Evolutionary conservation across 352 stramenopile genomes (phyloP), one percentile per base, ranked within the genome.

Genomic region (Nothophytophthora sp.): DNA sequence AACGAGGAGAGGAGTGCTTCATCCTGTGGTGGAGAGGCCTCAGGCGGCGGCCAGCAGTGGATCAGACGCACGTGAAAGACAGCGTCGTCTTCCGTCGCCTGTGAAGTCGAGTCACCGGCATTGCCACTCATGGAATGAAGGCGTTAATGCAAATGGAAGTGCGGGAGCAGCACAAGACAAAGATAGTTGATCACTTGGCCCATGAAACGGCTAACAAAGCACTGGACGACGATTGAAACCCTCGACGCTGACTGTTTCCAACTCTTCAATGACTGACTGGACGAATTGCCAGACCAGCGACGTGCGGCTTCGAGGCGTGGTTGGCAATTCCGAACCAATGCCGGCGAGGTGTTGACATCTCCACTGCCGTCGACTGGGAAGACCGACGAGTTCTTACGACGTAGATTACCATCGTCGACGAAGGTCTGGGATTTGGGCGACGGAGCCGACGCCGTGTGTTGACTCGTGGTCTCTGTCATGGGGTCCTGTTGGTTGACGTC

Each of bases 31-130:
- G 18, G 15, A 20, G 38, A 40, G 20, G 35, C 38, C 15, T 15
- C 18, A 6, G 20, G 24, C 4, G 59, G 45, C 10, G 53, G 19
- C 72, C 72, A 80, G 11, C 27, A 23, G 20, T 70, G 63, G 23
- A 71, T 63, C 24, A 77, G 42, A 19, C 72, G 55, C 5, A 80
- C 62, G 9, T 80, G 68, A 24, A 77, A 80, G 16, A 56, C 30
- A 20, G 60, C 59, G 41, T 79, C 57, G 20, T 23, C 23, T 19
- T 65, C 52, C n/a, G 23, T 24, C 16, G 44, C 47, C 11, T 50
- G 51, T 16, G 50, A 41, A 18, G 12, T 5, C 23, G 16, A 35
- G 2, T 52, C 33, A 28, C 19, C 39, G 25, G 2, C 33, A 39
- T 57, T 54, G 32, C 11, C 22, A 49, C 40, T 63, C 59, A 68